Percentiles rank a stretch among this genome's conserved stretches.
These are phyloP conservation scores for Erysimum cheiranthoides DNA, from an alignment of 345 rosid genomes.

Conservation along the genomic window DNA sequence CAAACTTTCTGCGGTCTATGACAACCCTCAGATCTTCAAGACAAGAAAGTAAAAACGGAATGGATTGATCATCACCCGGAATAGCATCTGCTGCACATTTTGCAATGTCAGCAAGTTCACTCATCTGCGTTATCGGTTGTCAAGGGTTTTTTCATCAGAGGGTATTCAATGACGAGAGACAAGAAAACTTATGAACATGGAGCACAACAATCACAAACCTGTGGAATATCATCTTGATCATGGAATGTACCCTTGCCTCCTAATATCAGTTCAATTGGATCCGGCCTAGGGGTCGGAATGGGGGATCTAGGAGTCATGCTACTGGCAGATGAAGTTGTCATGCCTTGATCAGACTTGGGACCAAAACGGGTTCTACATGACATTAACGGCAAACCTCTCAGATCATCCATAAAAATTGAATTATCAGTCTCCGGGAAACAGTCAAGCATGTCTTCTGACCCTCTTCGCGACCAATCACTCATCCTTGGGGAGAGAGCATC, in stretches of 20 bases:
- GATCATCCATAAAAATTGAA: constrained; percentile 82
- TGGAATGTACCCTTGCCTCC: constrained; percentile 82
- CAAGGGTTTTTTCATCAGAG: constrained; percentile 38
- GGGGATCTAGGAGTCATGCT: constrained; percentile 99
- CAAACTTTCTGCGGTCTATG: constrained; percentile 85
- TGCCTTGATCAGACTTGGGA: constrained; percentile 95
- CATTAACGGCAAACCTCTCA: constrained; percentile 90
- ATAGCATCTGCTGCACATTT: constrained; percentile 87
- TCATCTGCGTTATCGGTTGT: constrained; percentile 65
- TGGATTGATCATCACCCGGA: constrained; percentile 74
- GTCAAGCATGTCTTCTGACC: constrained; percentile 99
- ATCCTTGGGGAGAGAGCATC: constrained; percentile 89
- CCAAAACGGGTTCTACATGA: constrained; percentile 97
- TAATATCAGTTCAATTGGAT: constrained; percentile 85
- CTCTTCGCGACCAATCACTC: constrained; percentile 97
- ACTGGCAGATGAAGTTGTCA: constrained; percentile 97
- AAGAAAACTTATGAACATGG: constrained; percentile 13
- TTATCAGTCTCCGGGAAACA: constrained; percentile 89
- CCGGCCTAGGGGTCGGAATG: constrained; percentile 83
- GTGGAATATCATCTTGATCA: constrained; percentile 87
- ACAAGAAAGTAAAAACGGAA: constrained; percentile 73
- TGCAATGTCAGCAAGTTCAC: constrained; percentile 97
- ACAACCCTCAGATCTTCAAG: constrained; percentile 86
- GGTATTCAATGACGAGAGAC: constrained; percentile 7
- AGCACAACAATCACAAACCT: constrained; percentile 57